Percentiles rank a stretch among this genome's conserved stretches.
phyloP scores from a whole-genome alignment of 2,329 filamentous ascomycete genomes.

The Phialocephala subalpina region DNA sequence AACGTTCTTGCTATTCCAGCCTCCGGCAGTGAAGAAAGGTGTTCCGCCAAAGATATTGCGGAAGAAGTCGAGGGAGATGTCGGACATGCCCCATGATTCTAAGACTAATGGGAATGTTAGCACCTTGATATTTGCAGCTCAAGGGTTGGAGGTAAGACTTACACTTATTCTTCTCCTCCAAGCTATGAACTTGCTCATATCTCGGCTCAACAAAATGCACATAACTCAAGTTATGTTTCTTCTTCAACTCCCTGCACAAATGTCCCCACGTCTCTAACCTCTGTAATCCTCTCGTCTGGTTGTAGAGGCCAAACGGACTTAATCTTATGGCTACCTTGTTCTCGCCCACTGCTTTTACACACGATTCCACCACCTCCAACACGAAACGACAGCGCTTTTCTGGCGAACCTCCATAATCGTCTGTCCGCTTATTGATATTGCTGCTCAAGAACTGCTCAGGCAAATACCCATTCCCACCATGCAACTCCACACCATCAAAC shows the following conservation, averaged over 20 bases:
- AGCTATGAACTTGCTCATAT: slow-evolving; percentile 60
- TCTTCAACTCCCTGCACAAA: slow-evolving; percentile 58
- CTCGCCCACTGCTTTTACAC: slow-evolving; percentile 56
- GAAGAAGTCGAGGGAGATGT: slow-evolving; percentile 56
- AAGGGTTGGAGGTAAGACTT: slow-evolving; percentile 10
- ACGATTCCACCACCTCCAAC: slow-evolving; percentile 60
- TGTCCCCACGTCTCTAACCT: slow-evolving; percentile 60
- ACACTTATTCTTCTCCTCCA: slow-evolving; percentile 55
- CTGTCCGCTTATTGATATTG: slow-evolving; percentile 60
- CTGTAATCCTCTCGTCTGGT: slow-evolving; percentile 58
- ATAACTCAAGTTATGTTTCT: slow-evolving; percentile 61
- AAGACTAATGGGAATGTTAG: slow-evolving; percentile 44
- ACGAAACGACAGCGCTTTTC: slow-evolving; percentile 59
- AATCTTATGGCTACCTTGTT: slow-evolving; percentile 64
- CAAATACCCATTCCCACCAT: slow-evolving; percentile 56
- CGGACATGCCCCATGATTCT: slow-evolving; percentile 53
- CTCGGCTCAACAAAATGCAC: slow-evolving; percentile 62
- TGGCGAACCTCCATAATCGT: slow-evolving; percentile 57
- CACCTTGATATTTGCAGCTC: background rate
- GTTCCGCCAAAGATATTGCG: slow-evolving; percentile 59
- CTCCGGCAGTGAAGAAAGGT: slow-evolving; percentile 63
- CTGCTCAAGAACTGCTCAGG: slow-evolving; percentile 66
- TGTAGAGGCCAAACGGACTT: slow-evolving; percentile 64
- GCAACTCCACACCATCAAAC: slow-evolving; percentile 60
- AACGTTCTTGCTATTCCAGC: slow-evolving; percentile 59